Conservation (phyloP, 306 rosid genomes). For the Corylus heterophylla region DNA sequence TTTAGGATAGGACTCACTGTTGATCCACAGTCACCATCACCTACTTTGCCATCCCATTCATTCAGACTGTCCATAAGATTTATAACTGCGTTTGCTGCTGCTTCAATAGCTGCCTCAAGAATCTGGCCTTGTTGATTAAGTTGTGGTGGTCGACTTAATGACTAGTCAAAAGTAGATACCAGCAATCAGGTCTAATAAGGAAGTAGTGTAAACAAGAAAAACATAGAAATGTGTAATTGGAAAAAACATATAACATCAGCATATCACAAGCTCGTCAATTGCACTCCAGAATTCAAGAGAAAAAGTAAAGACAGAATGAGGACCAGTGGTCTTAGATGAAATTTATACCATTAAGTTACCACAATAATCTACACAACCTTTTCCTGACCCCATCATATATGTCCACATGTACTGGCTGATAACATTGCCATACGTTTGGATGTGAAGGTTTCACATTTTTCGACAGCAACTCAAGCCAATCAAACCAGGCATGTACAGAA, state of each 20-base stretch:
- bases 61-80: conserved; percentile 62
- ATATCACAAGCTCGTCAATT: not conserved
- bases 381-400: not conserved
- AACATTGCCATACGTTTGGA: not conserved
- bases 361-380: not conserved
- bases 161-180: conserved; percentile 44
- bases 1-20: conserved; percentile 60
- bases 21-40: conserved; percentile 98
- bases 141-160: conserved; percentile 60
- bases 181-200: conserved; percentile 23
- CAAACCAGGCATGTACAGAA: not conserved
- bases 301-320: not conserved
- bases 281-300: not conserved
- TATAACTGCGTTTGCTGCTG: conserved; percentile 75
- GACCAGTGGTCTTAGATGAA: not conserved
- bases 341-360: not conserved
- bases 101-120: conserved; percentile 79
- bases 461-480: not conserved
- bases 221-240: not conserved
- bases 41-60: conserved; percentile 95
- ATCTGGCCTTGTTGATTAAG: conserved; percentile 66
- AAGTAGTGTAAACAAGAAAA: not conserved
- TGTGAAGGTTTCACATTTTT: not conserved
- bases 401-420: not conserved
- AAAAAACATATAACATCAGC: not conserved